Evolutionary conservation across 2,329 filamentous ascomycete genomes (phyloP), one percentile per base, ranked within the genome.

Genomic region (Aureobasidium sp.): DNA sequence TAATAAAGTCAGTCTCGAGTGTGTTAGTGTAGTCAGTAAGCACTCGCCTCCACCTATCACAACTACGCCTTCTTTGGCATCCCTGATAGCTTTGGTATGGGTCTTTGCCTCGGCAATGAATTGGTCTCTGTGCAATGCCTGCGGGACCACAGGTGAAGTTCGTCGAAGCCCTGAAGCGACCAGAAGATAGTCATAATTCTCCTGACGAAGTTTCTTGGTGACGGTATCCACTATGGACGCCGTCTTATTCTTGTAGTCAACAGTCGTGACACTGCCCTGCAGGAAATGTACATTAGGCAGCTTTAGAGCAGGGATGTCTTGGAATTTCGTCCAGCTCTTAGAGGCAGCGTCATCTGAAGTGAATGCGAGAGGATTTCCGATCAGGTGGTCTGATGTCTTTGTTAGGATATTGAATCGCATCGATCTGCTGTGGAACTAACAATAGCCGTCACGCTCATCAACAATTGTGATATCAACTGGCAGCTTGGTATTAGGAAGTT

Each of bases 381-480:
- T 91, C 29, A 89, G 73, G 72, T 93, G 89, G 73, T 59, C 41
- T 85, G 88, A 91, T 1, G 12, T 6, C 52, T 60, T 64, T 4
- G 63, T 36, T 61, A 62, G 43, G 53, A 55, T 59, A 9, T 8
- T 24, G 44, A 29, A 10, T 17, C 9, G 4, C 10, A 17, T 51
- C 29, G 3, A 41, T 59, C 62, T 59, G 60, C 32, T 29, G 44
- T 64, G 4, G 12, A 9, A 55, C 86, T 68, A 78, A 92, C 88
- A 92, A 72, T 85, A 92, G n/a, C 89, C 89, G 77, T 92, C 89
- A n/a, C 87, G 79, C 73, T 92, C 87, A 68, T 92, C 88, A 27
- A 90, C 84, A 26, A 92, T 81, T 26, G 87, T 91, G 56, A 92
- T 85, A 41, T 90, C 82, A 15, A 90, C 74, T 55, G 63, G 69